These are phyloP conservation scores for Tothia fuscella DNA, from an alignment of 2,329 filamentous ascomycete genomes.

Conservation along the genomic window DNA sequence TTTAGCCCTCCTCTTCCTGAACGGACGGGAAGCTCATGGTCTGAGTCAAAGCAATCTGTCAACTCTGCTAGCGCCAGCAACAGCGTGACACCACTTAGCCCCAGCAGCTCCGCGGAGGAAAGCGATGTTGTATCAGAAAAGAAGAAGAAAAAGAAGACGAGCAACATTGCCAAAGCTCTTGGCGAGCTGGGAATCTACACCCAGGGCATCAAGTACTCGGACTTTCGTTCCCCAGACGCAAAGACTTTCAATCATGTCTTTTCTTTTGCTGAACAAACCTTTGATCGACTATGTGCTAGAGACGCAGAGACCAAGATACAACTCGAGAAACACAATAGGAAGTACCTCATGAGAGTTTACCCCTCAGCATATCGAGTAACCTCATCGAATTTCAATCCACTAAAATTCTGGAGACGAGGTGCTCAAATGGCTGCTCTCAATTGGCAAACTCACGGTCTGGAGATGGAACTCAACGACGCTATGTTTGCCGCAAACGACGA, in stretches of 20 bases:
- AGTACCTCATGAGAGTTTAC: slow-evolving; percentile 87
- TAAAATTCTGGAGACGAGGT: slow-evolving; percentile 86
- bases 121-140: slow-evolving; percentile 57
- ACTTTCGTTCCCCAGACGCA: slow-evolving; percentile 66
- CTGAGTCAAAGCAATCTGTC: slow-evolving; percentile 37
- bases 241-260: slow-evolving; percentile 89
- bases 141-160: slow-evolving; percentile 47
- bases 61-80: slow-evolving; percentile 39
- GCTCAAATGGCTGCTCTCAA: slow-evolving; percentile 98
- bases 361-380: slow-evolving; percentile 69
- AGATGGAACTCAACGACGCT: slow-evolving; percentile 91
- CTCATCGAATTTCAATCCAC: slow-evolving; percentile 89
- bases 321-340: slow-evolving; percentile 81
- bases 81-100: slow-evolving; percentile 42
- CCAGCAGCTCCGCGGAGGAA: slow-evolving; percentile 58
- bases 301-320: slow-evolving; percentile 63
- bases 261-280: slow-evolving; percentile 84
- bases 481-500: slow-evolving; percentile 92
- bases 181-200: slow-evolving; percentile 75
- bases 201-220: slow-evolving; percentile 69
- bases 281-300: slow-evolving; percentile 67
- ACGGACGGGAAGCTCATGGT: slow-evolving; percentile 27
- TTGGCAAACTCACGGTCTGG: slow-evolving; percentile 95
- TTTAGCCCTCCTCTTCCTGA: slow-evolving; percentile 38
- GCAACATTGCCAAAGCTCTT: slow-evolving; percentile 75